These are phyloP conservation scores for Ganoderma lucidum DNA, from an alignment of 1,284 basidiomycete genomes.

Conservation along the genomic window DNA sequence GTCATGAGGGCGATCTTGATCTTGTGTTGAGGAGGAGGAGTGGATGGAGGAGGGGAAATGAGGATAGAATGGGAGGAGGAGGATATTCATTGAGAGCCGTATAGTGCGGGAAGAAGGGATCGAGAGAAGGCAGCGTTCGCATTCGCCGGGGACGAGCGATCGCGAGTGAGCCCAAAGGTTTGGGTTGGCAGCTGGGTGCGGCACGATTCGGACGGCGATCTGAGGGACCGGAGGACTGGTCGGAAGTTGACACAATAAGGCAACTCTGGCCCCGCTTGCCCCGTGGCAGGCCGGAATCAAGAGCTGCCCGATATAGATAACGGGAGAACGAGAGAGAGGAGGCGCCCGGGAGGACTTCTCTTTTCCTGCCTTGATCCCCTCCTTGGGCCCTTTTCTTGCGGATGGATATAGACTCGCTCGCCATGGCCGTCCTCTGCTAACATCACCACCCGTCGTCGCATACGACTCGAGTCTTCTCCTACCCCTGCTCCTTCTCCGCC, in stretches of 20 bases:
- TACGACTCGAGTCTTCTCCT: neutral
- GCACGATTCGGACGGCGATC: constrained; percentile 12
- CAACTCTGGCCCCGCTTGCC: constrained; percentile 9
- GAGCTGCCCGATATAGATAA: constrained; percentile 13
- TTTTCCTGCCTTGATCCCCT: constrained; percentile 16
- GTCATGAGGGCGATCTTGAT: constrained; percentile 6
- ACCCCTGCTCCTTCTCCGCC: constrained; percentile 5
- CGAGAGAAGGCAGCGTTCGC: neutral
- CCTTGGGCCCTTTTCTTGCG: constrained; percentile 4
- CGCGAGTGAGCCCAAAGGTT: neutral
- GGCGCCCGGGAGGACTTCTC: constrained; percentile 20
- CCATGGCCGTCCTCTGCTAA: constrained; percentile 28
- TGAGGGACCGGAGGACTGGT: constrained; percentile 9
- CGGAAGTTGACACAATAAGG: constrained; percentile 9
- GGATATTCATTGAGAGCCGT: neutral
- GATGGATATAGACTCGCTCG: constrained; percentile 18
- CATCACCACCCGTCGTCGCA: constrained; percentile 13
- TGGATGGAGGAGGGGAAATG: neutral
- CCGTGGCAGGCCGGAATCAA: constrained; percentile 15
- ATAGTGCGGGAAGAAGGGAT: constrained; percentile 3
- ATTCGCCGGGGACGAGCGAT: too few relatives aligned
- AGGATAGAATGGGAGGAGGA: neutral
- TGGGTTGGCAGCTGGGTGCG: neutral
- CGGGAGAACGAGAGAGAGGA: constrained; percentile 23
- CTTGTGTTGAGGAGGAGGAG: neutral